Evolutionary conservation across 345 rosid genomes (phyloP).

Genomic region (Gossypium sturtianum): DNA sequence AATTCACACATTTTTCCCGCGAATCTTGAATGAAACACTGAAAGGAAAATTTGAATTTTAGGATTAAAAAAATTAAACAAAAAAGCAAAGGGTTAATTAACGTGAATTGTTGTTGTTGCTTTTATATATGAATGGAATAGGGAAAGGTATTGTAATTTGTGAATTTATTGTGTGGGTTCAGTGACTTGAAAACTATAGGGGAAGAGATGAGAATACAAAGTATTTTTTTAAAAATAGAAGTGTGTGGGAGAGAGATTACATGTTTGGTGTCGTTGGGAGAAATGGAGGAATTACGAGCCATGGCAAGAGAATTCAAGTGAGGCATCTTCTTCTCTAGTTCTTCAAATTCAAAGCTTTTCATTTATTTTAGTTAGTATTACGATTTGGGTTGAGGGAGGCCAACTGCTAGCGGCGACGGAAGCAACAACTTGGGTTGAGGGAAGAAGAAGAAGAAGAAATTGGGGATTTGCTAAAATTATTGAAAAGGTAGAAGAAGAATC

Average conservation of each 20-base stretch:
- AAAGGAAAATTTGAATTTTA: background rate
- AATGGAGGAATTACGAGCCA: constrained; percentile 46
- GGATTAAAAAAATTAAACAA: background rate
- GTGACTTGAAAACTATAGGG: too few relatives aligned
- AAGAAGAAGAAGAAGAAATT: too few relatives aligned
- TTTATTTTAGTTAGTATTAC: constrained; percentile 12
- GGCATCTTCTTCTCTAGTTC: constrained; percentile 69
- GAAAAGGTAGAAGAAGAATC: too few relatives aligned
- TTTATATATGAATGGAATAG: too few relatives aligned
- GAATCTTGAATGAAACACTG: background rate
- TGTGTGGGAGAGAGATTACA: constrained; percentile 18
- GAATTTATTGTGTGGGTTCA: too few relatives aligned
- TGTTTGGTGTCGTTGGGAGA: constrained; percentile 40
- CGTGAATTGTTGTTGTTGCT: too few relatives aligned
- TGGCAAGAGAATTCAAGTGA: constrained; percentile 42
- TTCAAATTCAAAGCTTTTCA: constrained; percentile 54
- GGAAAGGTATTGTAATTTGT: too few relatives aligned
- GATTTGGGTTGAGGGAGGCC: too few relatives aligned
- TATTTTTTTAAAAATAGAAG: background rate
- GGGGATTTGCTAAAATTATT: too few relatives aligned
- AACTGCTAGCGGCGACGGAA: too few relatives aligned
- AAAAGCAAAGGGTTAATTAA: too few relatives aligned
- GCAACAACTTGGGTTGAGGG: too few relatives aligned
- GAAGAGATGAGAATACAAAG: background rate
- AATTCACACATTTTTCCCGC: background rate